These are phyloP conservation scores for Mycena sp. DNA, from an alignment of 1,284 basidiomycete species.

Conservation along the genomic window DNA sequence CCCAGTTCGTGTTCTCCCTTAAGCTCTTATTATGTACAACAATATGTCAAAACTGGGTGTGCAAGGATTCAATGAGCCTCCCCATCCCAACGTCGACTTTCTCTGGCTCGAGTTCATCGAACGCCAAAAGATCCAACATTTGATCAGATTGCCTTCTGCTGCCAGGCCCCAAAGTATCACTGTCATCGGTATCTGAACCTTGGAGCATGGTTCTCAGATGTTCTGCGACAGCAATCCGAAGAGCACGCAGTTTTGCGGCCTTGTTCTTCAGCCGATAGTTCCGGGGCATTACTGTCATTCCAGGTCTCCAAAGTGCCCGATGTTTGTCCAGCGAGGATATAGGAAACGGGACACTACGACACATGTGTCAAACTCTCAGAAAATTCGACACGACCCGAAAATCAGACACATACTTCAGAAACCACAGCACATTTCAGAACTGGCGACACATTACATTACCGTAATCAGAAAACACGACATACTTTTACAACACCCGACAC, in stretches of 20 bases:
- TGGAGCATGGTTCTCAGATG: background rate
- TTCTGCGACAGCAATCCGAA: background rate
- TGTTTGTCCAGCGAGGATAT: background rate
- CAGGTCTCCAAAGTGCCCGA: background rate
- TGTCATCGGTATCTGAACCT: background rate
- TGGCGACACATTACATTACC: too few relatives aligned
- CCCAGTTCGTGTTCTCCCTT: too few relatives aligned
- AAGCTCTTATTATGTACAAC: too few relatives aligned
- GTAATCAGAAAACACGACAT: background rate
- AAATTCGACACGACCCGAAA: too few relatives aligned
- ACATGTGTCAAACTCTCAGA: too few relatives aligned
- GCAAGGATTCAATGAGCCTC: too few relatives aligned
- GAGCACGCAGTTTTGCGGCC: background rate
- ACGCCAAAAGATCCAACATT: too few relatives aligned
- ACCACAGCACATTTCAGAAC: too few relatives aligned
- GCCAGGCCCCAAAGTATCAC: background rate
- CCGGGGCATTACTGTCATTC: background rate
- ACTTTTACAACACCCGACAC: background rate
- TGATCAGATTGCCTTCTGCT: background rate
- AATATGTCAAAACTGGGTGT: too few relatives aligned
- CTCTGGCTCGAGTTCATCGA: too few relatives aligned
- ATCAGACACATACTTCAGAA: too few relatives aligned
- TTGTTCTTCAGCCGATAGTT: background rate
- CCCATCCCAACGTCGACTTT: too few relatives aligned
- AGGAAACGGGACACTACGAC: background rate